Percentiles rank a stretch among this genome's conserved stretches.
phyloP scores from a whole-genome alignment of 2,329 filamentous ascomycete species.

The Colletotrichum acutatum region DNA sequence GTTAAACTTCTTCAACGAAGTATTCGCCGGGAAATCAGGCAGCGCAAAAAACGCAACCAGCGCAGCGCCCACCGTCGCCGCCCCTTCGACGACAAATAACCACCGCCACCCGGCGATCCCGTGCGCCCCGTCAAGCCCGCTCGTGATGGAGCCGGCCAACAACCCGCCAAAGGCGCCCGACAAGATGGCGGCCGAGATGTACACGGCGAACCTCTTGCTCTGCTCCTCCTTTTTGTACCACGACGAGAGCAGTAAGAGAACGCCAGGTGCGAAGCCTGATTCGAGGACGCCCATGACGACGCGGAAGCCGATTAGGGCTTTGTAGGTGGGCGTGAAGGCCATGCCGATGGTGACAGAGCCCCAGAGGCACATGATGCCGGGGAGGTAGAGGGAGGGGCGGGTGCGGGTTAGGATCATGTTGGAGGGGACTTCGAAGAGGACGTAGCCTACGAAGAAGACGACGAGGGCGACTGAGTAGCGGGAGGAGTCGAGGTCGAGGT shows the following conservation, averaged over 20 bases:
- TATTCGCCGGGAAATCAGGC: conserved; percentile 75
- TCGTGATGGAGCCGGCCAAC: conserved; percentile 68
- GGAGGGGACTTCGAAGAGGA: conserved; percentile 71
- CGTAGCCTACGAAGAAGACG: conserved; percentile 78
- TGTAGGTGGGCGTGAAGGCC: conserved; percentile 42
- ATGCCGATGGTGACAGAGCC: conserved; percentile 43
- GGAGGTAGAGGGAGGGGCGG: conserved; percentile 72
- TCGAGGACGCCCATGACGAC: conserved; percentile 67
- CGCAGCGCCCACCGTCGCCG: conserved; percentile 72
- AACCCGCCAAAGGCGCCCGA: conserved; percentile 75
- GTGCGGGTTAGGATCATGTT: conserved; percentile 74
- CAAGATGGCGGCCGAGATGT: conserved; percentile 78
- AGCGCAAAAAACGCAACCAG: conserved; percentile 73
- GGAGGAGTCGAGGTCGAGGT: conserved; percentile 63
- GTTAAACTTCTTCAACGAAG: conserved; percentile 60
- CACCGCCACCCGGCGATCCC: conserved; percentile 59
- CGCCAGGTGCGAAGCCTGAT: conserved; percentile 69
- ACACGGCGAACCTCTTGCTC: conserved; percentile 62
- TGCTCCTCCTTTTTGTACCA: conserved; percentile 66
- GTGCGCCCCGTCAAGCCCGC: conserved; percentile 64
- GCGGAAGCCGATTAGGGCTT: conserved; percentile 45
- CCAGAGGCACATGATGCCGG: conserved; percentile 71
- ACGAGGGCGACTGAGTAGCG: conserved; percentile 69
- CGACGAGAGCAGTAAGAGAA: conserved; percentile 70
- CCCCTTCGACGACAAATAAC: conserved; percentile 72